Evolutionary conservation across 805 yeast genomes (phyloP), one percentile per base, ranked within the genome.

Genomic region (Candida sphagnicola): DNA sequence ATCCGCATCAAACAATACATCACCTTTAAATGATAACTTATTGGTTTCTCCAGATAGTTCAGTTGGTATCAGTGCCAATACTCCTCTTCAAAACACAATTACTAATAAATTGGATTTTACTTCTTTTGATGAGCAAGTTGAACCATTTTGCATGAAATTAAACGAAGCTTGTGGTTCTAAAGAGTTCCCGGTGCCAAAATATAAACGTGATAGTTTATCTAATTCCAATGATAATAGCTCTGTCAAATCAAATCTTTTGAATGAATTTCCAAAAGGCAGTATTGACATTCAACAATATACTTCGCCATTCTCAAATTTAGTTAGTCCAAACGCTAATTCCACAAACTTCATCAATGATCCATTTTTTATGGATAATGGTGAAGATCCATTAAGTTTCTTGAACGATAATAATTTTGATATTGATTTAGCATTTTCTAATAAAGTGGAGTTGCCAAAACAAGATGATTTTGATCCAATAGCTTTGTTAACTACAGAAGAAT

Each of bases 151-250:
- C 55, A 75, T 75, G 18, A 77, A 80, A 49, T 71, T 91, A 54
- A 75, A 77, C 44, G 74, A 79, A 57, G 97, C 89, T 1, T 90
- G 97, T 61, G 97, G 96, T 13, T 80, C 82, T 5, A 80, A 70
- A 50, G 72, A 72, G 12, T 62, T 75, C 46, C 95, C 93, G 3
- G 56, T 81, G 3, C 95, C 96, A 2, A 63, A 65, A 43, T 59
- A 43, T 39, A 52, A 56, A 36, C 46, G 59, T 14, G 40, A 26
- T 13, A 26, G 29, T 26, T 26, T 35, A 6, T 13, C 37, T 17
- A 34, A 35, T 24, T 33, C 24, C 13, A 43, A 37, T 17, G 38
- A 40, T 29, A 31, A 24, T 18, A 33, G 37, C 29, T 15, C 19
- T 8, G 13, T 8, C 6, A 15, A 15, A 5, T 30, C 21, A 6